Evolutionary conservation across 176 grass and related monocot genomes (phyloP), one percentile per base, ranked within the genome.

Genomic region (Eleusine indica): DNA sequence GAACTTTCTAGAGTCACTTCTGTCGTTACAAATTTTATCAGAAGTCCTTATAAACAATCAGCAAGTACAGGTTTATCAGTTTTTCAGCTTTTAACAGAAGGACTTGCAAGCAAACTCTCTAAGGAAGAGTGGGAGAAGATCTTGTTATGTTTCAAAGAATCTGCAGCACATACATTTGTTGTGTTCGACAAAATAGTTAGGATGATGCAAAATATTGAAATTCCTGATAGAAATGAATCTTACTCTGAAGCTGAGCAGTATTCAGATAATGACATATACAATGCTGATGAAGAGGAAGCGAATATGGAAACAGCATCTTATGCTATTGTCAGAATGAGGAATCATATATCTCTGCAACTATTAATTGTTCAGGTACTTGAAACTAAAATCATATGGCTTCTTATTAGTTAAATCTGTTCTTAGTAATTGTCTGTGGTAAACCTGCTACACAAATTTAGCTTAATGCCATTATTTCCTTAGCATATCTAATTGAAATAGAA

Each of bases 181-280:
- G 67, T 88, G 57, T 95, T 94, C 16, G 71, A 88, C 48, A 98
- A 85, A 84, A 95, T 98, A 82, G 76, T 90, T 79, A 86, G 78
- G 30, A 93, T 93, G 70, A 98, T 98, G 96, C 80, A 94, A 80
- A 81, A 90, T 88, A 82, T 95, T 42, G 87, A 98, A 86, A 96
- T 99, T 93, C 87, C 93, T 39, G 93, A 99, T 70, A 95, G 80
- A 88, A 91, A 52, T 37, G 91, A 94, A 63, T 88, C 85, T 77
- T 91, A 86, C 78, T 89, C 89, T 74, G 93, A 96, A 70, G 87
- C 70, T 80, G 96, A 96, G 68, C 89, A 88, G 67, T 94, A 95
- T 88, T 96, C 89, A 83, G 91, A 99, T 76, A 75, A 86, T 41
- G 96, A 92, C 51, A 86, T 83, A 81, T 88, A 88, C 81, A 93